phyloP scores from a whole-genome alignment of 805 yeast genomes.

The Monosporozyma yasuniensis region DNA sequence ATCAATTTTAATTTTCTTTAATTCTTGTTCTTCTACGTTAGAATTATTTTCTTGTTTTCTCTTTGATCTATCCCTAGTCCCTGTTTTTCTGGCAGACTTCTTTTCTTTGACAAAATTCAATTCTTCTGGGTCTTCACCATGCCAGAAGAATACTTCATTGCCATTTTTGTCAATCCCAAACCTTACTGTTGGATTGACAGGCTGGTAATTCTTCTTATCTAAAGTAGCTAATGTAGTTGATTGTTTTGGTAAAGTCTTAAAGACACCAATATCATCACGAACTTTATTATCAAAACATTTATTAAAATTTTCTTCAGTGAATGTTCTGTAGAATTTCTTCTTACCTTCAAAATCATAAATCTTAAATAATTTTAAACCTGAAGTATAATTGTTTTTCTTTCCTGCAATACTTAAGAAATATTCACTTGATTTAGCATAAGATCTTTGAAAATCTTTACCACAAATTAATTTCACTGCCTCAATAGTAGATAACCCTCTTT shows the following conservation, averaged over 20 bases:
- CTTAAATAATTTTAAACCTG: constrained; percentile 39
- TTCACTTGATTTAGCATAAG: constrained; percentile 45
- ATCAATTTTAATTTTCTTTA: neutral
- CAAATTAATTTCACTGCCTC: constrained; percentile 41
- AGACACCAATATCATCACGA: constrained; percentile 17
- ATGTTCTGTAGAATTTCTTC: constrained; percentile 59
- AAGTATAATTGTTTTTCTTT: constrained; percentile 23
- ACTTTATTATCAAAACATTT: constrained; percentile 23
- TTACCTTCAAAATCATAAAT: constrained; percentile 70
- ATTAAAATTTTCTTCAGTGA: constrained; percentile 37
- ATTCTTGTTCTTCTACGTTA: neutral
- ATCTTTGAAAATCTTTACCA: constrained; percentile 47
- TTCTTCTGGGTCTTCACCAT: constrained; percentile 24
- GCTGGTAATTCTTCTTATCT: constrained; percentile 18
- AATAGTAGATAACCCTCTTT: constrained; percentile 52
- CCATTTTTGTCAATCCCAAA: constrained; percentile 15
- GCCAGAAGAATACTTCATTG: constrained; percentile 26
- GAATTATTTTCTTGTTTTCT: constrained; percentile 1
- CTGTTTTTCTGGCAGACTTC: constrained; percentile 5
- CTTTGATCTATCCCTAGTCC: neutral
- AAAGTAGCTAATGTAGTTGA: constrained; percentile 12
- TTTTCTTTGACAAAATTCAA: constrained; percentile 5
- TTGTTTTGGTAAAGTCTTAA: constrained; percentile 5
- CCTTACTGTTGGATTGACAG: constrained; percentile 24
- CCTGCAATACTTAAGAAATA: constrained; percentile 36